These are phyloP conservation scores for Cyberlindnera petersonii DNA, from an alignment of 805 yeast species.

Conservation along the genomic window DNA sequence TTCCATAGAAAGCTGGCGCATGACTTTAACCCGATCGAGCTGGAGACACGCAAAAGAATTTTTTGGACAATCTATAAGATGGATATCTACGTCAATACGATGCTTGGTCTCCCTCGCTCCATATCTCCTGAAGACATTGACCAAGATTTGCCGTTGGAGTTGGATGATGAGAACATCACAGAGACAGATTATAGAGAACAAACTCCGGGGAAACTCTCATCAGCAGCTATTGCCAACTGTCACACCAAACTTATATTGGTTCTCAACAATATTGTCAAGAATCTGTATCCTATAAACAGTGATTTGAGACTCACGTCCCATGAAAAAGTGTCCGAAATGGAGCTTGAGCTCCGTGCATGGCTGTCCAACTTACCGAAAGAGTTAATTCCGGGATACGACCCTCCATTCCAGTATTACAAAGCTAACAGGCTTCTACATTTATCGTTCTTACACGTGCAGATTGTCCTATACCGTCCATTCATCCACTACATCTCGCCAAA, in stretches of 20 bases:
- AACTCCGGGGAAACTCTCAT: conserved; percentile 53
- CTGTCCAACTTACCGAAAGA: conserved; percentile 63
- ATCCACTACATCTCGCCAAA: conserved; percentile 75
- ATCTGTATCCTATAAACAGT: conserved; percentile 63
- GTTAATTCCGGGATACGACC: conserved; percentile 66
- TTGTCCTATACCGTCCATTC: conserved; percentile 82
- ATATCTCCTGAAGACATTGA: conserved; percentile 77
- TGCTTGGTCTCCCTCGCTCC: conserved; percentile 80
- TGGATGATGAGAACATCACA: conserved; percentile 85
- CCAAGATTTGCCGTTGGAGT: conserved; percentile 78
- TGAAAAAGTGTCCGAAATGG: conserved; percentile 54
- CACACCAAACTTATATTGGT: conserved; percentile 75
- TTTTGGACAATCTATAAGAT: conserved; percentile 89
- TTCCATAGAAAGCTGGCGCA: conserved; percentile 60
- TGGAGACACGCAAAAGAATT: conserved; percentile 77
- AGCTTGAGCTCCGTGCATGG: conserved; percentile 70
- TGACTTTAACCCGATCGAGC: conserved; percentile 69
- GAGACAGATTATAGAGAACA: conserved; percentile 50
- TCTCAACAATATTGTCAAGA: conserved; percentile 62
- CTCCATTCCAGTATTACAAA: conserved; percentile 57
- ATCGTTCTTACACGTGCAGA: conserved; percentile 71
- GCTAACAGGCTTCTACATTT: conserved; percentile 73
- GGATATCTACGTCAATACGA: conserved; percentile 85
- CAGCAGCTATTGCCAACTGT: conserved; percentile 77
- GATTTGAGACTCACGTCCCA: conserved; percentile 26